A percentile compares a stretch with the other conserved stretches of the same genome.
Conservation (phyloP, 108 stramenopile genomes). For the Epithemia pelagica region DNA sequence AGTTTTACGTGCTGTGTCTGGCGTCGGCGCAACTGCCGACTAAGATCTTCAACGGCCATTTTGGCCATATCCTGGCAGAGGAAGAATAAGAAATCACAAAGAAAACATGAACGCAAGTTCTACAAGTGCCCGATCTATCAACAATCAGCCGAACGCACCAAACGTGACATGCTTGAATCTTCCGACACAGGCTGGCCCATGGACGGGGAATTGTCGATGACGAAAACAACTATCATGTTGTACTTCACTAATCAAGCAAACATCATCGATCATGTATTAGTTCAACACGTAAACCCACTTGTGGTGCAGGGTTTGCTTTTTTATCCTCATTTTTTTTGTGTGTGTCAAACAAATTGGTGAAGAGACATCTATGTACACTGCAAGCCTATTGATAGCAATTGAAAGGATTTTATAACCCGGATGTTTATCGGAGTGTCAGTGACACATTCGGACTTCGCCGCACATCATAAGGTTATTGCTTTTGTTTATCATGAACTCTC, state of each 20-base stretch:
- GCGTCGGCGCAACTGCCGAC: conserved; percentile 50
- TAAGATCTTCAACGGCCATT: conserved; percentile 64
- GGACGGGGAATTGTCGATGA: conserved; percentile 72
- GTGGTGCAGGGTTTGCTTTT: background rate
- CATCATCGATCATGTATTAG: background rate
- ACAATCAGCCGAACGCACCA: too few relatives aligned
- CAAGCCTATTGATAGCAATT: too few relatives aligned
- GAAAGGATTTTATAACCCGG: background rate
- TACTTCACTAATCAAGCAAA: background rate
- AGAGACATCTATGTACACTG: background rate
- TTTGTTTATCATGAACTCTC: too few relatives aligned
- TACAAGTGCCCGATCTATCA: too few relatives aligned
- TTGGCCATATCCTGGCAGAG: conserved; percentile 78
- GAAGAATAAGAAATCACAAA: too few relatives aligned
- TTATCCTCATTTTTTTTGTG: background rate
- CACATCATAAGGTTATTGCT: too few relatives aligned
- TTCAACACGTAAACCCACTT: too few relatives aligned
- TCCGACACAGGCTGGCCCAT: conserved; percentile 31
- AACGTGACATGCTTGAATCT: conserved; percentile 36
- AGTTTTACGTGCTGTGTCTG: conserved; percentile 47
- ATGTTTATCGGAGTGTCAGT: background rate
- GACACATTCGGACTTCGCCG: too few relatives aligned
- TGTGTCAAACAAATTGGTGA: background rate
- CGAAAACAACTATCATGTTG: conserved; percentile 76
- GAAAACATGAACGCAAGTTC: too few relatives aligned